Base-by-base conservation (phyloP, 768 basidiomycete genomes). In the Sporobolomyces pararoseus region DNA sequence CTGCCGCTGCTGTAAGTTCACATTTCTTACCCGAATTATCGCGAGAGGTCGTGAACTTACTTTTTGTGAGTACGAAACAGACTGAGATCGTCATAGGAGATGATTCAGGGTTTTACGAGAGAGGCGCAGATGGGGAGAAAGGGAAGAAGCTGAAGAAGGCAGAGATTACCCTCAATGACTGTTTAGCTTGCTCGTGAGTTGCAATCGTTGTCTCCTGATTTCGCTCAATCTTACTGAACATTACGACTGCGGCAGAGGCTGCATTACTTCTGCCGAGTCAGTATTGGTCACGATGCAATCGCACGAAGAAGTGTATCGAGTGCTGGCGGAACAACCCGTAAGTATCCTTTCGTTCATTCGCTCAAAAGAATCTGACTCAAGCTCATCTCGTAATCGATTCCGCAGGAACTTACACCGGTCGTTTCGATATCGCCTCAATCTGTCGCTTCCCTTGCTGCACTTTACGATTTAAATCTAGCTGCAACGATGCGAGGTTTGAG, bases 261-360 rank as follows among this genome's bases (percentile, higher is more conserved):
- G 96, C 77, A 97, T 99, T 76, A 99, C 96, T 4, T 97, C 95
- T 46, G 95, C 95, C 29, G 95, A 99, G 82, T 95, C 92, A 25
- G 87, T 98, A 53, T 85, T 99, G 68, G 96, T 99, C 77, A 93
- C 93, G 17, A 84, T 96, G 44, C 95, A 99, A 79, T 95, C 92
- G 10, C 94, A 97, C 76, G 85, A 85, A 21, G 94, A 99, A 79
- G 94, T 98, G 5, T 85, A 95, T 54, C 84, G 85, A 55, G 88
- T 91, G 75, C 83, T 97, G 19, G 80, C 83, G 46, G 79, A 82
- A 29, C 90, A 90, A 72, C 80, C 84, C 0, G 77, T 80, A 4
- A 66, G 76, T 53, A 23, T 75, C 57, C 62, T 73, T 14, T 19
- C 44, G 46, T 31, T 66, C 47, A n/a, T 23, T 47, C 46, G 12